Evolutionary conservation across 1,284 basidiomycete genomes (phyloP).

Genomic region (Caloboletus firmus): DNA sequence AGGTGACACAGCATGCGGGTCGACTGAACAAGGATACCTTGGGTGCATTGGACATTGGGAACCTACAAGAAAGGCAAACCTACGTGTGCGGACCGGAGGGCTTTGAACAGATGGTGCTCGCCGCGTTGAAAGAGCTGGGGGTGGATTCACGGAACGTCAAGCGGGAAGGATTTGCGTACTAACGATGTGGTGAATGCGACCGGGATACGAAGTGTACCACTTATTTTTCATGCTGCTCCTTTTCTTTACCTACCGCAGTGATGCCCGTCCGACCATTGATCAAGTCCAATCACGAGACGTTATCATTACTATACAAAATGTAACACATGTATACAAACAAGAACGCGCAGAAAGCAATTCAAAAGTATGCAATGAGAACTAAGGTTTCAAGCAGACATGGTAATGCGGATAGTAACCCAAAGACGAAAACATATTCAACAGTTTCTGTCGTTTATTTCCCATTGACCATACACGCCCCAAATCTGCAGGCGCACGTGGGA

Average conservation of each 20-base stretch:
- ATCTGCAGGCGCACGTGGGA: constrained; percentile 2
- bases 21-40: constrained; percentile 16
- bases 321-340: not conserved
- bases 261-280: not conserved
- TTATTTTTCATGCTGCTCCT: not conserved
- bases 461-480: constrained; percentile 23
- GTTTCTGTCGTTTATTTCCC: constrained; percentile 25
- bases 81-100: constrained; percentile 29
- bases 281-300: not conserved
- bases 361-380: not conserved
- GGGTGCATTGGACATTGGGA: constrained; percentile 3
- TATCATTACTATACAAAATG: not conserved
- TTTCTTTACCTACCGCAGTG: not conserved
- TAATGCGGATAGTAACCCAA: no score
- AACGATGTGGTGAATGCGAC: not conserved
- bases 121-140: constrained; percentile 17
- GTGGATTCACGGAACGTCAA: constrained; percentile 13
- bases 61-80: not conserved
- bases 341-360: not conserved
- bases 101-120: constrained; percentile 24
- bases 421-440: constrained; percentile 15
- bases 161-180: constrained; percentile 27
- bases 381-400: no score
- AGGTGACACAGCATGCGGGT: constrained; percentile 15
- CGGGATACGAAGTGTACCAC: not conserved